phyloP scores from a whole-genome alignment of 345 rosid genomes.

The Brassica carinata region DNA sequence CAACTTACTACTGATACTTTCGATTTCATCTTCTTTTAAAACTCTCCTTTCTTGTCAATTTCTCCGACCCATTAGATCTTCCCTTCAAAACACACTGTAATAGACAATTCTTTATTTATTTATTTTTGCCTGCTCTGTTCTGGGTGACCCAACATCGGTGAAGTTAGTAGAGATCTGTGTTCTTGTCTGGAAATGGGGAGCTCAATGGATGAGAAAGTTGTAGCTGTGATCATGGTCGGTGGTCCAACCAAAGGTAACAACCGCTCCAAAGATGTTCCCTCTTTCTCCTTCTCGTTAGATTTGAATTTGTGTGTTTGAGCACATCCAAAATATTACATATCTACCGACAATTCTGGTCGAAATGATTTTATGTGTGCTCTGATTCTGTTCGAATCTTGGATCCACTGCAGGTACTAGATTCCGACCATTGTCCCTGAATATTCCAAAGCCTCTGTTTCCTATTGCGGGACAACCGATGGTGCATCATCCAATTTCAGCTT shows the following conservation, averaged over 20 bases:
- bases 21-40: not conserved
- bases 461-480: slow-evolving; percentile 95
- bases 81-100: not conserved
- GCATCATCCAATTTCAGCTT: slow-evolving; percentile 97
- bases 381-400: slow-evolving; percentile 2
- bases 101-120: not conserved
- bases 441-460: slow-evolving; percentile 91
- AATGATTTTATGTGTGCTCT: not conserved
- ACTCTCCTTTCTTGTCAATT: no score
- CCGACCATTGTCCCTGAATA: slow-evolving; percentile 86
- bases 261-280: not conserved
- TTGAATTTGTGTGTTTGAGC: slow-evolving; percentile 5
- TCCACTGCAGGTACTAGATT: slow-evolving; percentile 74
- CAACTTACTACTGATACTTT: not conserved
- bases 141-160: not conserved
- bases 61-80: not conserved
- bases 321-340: no score
- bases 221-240: slow-evolving; percentile 98
- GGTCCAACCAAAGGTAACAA: slow-evolving; percentile 98
- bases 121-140: not conserved
- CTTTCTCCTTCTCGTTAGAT: slow-evolving; percentile 23
- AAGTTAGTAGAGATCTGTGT: slow-evolving; percentile 44
- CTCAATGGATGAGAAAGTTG: slow-evolving; percentile 70
- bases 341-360: not conserved
- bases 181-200: slow-evolving; percentile 50